Evolutionary conservation across 345 rosid species (phyloP).

Genomic region (Citrus mangshanensis): DNA sequence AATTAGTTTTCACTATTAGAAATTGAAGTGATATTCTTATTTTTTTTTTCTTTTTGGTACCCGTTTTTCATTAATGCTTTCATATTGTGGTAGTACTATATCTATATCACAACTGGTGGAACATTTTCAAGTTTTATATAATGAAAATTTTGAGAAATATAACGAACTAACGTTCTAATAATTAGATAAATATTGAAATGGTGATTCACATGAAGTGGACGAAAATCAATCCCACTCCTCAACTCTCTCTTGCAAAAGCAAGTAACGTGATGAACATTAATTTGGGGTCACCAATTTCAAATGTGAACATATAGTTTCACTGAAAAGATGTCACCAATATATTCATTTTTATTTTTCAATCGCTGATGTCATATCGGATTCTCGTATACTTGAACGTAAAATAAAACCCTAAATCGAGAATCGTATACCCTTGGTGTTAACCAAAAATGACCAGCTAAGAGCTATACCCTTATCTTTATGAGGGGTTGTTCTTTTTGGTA

Average conservation of each 20-base stretch:
- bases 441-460: background rate
- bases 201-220: background rate
- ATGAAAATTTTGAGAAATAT: too few relatives aligned
- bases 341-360: too few relatives aligned
- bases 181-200: too few relatives aligned
- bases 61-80: too few relatives aligned
- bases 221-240: background rate
- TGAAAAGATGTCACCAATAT: background rate
- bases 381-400: background rate
- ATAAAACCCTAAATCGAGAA: background rate
- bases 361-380: background rate
- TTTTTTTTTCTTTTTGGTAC: too few relatives aligned
- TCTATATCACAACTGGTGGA: too few relatives aligned
- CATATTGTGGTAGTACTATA: too few relatives aligned
- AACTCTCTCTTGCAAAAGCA: background rate
- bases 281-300: background rate
- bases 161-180: too few relatives aligned
- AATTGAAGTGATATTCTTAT: too few relatives aligned
- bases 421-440: background rate
- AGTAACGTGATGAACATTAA: background rate
- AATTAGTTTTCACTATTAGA: too few relatives aligned
- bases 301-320: background rate
- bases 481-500: background rate
- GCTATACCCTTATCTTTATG: background rate
- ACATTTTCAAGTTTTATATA: too few relatives aligned